Evolutionary conservation across 257 asterid genomes (phyloP).

Genomic region (Solanum piurae): DNA sequence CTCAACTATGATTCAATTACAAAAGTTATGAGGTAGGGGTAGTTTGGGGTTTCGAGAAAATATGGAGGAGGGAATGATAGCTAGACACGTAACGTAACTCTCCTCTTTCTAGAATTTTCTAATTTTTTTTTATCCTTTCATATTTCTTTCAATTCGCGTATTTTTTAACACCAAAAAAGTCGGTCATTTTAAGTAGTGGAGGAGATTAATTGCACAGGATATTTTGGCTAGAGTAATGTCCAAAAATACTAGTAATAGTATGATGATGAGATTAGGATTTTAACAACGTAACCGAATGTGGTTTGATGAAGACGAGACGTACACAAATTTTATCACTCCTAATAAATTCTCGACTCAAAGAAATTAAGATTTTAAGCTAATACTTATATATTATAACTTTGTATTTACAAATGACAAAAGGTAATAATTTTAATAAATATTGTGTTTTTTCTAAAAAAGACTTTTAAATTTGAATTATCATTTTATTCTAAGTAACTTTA

Average conservation of each 20-base stretch:
- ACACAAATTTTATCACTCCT: no score
- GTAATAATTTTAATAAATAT: no score
- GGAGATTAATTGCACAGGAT: not conserved
- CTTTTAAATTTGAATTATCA: no score
- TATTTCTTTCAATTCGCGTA: not conserved
- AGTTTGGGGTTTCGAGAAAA: not conserved
- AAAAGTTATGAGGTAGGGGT: not conserved
- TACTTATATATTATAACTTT: no score
- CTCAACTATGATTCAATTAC: not conserved
- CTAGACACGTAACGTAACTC: not conserved
- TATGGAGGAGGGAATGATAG: not conserved
- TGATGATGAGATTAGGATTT: not conserved
- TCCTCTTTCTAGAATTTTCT: conserved; percentile 2
- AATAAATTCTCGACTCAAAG: fast-evolving
- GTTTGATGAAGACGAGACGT: not conserved
- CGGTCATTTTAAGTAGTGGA: not conserved
- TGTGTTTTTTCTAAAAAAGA: no score
- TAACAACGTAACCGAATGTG: not conserved
- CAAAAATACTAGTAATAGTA: not conserved
- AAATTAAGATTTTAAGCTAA: no score
- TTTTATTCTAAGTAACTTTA: not conserved
- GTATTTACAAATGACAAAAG: no score
- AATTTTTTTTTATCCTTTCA: not conserved
- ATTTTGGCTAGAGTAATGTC: not conserved
- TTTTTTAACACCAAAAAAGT: not conserved